Conservation (phyloP, 306 rosid genomes). For the Corylus americana region DNA sequence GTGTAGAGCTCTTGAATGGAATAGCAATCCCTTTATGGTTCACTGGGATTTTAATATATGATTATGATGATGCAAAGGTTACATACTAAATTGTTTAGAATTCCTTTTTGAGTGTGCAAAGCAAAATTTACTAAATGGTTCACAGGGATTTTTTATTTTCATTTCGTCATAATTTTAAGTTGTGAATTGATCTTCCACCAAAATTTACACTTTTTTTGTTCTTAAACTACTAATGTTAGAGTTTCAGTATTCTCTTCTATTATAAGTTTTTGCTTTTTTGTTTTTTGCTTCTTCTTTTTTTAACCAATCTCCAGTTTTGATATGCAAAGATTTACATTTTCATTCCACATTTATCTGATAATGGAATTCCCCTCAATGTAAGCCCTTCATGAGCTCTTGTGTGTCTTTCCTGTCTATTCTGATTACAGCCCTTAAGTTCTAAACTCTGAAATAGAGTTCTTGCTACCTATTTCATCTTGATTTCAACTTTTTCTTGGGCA, state of each 20-base stretch:
- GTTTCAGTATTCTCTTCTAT: slow-evolving; percentile 12
- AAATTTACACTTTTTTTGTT: slow-evolving; percentile 8
- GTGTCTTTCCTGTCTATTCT: slow-evolving; percentile 3
- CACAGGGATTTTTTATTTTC: background rate
- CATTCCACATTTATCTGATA: background rate
- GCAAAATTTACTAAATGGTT: background rate
- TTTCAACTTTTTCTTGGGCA: slow-evolving; percentile 37
- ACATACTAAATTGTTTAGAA: background rate
- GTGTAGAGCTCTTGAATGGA: slow-evolving; percentile 19
- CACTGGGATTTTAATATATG: background rate
- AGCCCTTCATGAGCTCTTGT: background rate
- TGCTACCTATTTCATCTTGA: slow-evolving; percentile 26
- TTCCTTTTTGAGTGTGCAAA: slow-evolving; percentile 13
- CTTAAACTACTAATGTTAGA: background rate
- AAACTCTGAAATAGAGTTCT: slow-evolving; percentile 25
- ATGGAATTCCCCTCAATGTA: background rate
- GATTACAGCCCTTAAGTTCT: slow-evolving; percentile 3
- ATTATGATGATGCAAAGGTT: slow-evolving; percentile 16
- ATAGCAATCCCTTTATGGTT: background rate
- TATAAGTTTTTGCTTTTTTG: background rate
- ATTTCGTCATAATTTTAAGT: background rate
- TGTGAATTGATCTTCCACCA: background rate
- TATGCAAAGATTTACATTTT: background rate
- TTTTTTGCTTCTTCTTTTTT: too few relatives aligned
- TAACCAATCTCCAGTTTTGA: background rate